Evolutionary conservation across 129 eudicot genomes (phyloP).

Genomic region (Helichrysum umbraculigerum): DNA sequence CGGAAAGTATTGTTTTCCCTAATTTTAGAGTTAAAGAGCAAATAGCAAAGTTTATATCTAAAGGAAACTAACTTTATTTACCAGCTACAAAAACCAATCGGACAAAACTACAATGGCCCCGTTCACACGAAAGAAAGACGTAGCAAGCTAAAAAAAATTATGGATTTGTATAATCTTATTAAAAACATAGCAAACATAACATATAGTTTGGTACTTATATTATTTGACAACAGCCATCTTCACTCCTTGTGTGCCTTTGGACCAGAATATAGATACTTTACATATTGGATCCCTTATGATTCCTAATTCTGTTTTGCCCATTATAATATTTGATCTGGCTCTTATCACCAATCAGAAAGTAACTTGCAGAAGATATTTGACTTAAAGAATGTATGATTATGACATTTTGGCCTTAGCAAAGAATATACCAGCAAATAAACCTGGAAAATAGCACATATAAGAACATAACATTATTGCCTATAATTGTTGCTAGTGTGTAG

Average conservation of each 20-base stretch:
- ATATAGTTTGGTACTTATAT: not conserved
- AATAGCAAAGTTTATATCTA: not conserved
- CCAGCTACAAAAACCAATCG: not conserved
- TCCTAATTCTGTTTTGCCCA: constrained; percentile 1
- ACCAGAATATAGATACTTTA: constrained; percentile 32
- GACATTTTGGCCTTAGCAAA: constrained; percentile 86
- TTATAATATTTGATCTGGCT: constrained; percentile 22
- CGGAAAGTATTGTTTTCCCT: no score
- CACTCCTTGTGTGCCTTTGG: constrained; percentile 40
- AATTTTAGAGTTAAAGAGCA: no score
- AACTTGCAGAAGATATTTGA: constrained; percentile 7
- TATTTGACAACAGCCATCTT: constrained; percentile 31
- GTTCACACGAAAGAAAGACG: not conserved
- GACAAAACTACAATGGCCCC: not conserved
- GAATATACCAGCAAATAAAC: constrained; percentile 78
- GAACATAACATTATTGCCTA: constrained; percentile 5
- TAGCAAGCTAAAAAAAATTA: no score
- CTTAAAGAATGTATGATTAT: constrained; percentile 22
- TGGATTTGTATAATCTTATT: not conserved
- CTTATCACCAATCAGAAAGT: constrained; percentile 18
- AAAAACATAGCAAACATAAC: not conserved
- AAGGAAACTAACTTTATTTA: not conserved
- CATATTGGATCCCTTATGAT: constrained; percentile 13
- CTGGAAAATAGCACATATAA: constrained; percentile 33
- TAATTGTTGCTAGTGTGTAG: constrained; percentile 2